These are phyloP conservation scores for Osmanthus fragrans DNA, from an alignment of 257 asterid species.

Conservation along the genomic window DNA sequence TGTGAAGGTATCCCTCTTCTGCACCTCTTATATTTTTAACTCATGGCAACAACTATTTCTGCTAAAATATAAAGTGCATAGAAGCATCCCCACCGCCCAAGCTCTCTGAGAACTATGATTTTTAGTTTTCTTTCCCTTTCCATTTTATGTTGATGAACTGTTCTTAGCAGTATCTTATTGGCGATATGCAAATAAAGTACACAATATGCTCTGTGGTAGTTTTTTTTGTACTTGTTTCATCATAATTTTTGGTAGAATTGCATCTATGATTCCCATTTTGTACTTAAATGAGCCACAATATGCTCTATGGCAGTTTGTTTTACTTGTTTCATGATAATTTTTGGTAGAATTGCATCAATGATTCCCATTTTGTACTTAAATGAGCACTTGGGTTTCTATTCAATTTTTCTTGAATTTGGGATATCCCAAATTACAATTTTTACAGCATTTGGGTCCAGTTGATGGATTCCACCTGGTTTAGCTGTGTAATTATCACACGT, in stretches of 20 bases:
- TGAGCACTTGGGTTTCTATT: not conserved
- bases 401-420: not conserved
- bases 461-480: not conserved
- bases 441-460: not conserved
- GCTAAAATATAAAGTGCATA: not conserved
- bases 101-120: not conserved
- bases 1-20: conserved; percentile 58
- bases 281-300: no score
- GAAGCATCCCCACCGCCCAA: no score
- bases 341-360: not conserved
- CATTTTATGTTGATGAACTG: not conserved
- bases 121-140: not conserved
- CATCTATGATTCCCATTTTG: not conserved
- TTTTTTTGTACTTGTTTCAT: no score
- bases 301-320: no score
- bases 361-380: not conserved
- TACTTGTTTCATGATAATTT: not conserved
- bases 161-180: not conserved
- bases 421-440: not conserved
- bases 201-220: no score
- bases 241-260: no score
- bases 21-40: not conserved
- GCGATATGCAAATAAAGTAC: not conserved
- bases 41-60: not conserved
- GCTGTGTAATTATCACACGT: not conserved